A percentile compares a stretch with the other conserved stretches of the same genome.
phyloP scores from a whole-genome alignment of 1,284 basidiomycete genomes.

The Inonotus obliquus region DNA sequence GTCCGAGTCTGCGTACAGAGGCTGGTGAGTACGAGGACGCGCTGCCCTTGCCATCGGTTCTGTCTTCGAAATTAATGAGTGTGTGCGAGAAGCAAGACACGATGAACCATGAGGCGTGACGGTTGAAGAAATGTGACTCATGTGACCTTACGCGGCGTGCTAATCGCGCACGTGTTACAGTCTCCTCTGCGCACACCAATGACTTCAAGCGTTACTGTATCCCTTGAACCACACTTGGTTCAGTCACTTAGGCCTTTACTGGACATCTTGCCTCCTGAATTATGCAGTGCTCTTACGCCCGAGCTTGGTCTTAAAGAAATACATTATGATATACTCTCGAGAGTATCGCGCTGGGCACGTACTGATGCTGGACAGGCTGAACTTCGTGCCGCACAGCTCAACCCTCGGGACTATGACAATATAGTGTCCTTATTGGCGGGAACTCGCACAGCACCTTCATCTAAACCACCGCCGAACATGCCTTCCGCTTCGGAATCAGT shows the following conservation, averaged over 20 bases:
- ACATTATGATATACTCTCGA: slow-evolving; percentile 52
- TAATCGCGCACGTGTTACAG: background rate
- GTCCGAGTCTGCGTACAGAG: slow-evolving; percentile 20
- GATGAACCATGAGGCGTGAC: slow-evolving; percentile 5
- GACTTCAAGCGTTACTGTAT: slow-evolving; percentile 44
- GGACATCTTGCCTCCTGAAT: slow-evolving; percentile 40
- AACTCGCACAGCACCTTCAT: slow-evolving; percentile 65
- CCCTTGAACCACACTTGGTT: slow-evolving; percentile 60
- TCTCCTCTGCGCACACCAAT: background rate
- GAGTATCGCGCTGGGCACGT: slow-evolving; percentile 65
- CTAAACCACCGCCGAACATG: slow-evolving; percentile 50
- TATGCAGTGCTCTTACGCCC: slow-evolving; percentile 37
- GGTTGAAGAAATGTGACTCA: slow-evolving; percentile 8
- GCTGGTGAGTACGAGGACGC: slow-evolving; percentile 12
- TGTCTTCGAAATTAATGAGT: background rate
- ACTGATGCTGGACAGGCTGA: slow-evolving; percentile 40
- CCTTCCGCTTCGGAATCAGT: slow-evolving; percentile 40
- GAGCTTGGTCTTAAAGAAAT: slow-evolving; percentile 38
- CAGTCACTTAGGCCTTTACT: slow-evolving; percentile 42
- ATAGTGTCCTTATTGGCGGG: slow-evolving; percentile 77
- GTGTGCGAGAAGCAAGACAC: background rate
- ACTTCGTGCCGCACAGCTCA: slow-evolving; percentile 43
- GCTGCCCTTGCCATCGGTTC: slow-evolving; percentile 13
- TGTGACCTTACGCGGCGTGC: slow-evolving; percentile 8
- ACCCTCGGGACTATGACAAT: slow-evolving; percentile 46